Evolutionary conservation across 345 rosid species (phyloP).

Genomic region (Gossypium bickii): DNA sequence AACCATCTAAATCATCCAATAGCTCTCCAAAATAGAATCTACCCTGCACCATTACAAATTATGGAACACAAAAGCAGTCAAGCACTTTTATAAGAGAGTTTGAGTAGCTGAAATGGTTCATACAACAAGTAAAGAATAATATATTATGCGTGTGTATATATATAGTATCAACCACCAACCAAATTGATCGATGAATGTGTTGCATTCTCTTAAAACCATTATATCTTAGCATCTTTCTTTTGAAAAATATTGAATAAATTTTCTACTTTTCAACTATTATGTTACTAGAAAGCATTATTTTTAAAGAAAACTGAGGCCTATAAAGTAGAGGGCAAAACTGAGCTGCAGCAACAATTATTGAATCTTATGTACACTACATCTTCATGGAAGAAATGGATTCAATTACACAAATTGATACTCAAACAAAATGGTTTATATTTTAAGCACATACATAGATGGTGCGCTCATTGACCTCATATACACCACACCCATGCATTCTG

Average conservation of each 20-base stretch:
- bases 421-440: slow-evolving; percentile 11
- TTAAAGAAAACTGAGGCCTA: not conserved
- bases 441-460: slow-evolving; percentile 47
- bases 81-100: not conserved
- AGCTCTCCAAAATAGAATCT: slow-evolving; percentile 87
- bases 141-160: not conserved
- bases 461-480: slow-evolving; percentile 79
- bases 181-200: not conserved
- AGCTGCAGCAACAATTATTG: not conserved
- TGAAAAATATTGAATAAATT: not conserved
- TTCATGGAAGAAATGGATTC: not conserved
- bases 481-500: slow-evolving; percentile 93
- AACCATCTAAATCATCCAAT: slow-evolving; percentile 55
- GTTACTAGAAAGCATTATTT: not conserved
- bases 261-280: not conserved
- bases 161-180: not conserved
- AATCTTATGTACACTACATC: not conserved
- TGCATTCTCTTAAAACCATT: not conserved
- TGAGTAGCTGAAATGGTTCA: not conserved
- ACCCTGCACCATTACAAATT: slow-evolving; percentile 52
- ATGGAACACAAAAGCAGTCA: not conserved
- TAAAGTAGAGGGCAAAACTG: not conserved
- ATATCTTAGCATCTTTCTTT: not conserved
- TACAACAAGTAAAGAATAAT: not conserved
- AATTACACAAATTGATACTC: not conserved